phyloP scores from a whole-genome alignment of 208 protist species.

The Crithidia thermophila region DNA sequence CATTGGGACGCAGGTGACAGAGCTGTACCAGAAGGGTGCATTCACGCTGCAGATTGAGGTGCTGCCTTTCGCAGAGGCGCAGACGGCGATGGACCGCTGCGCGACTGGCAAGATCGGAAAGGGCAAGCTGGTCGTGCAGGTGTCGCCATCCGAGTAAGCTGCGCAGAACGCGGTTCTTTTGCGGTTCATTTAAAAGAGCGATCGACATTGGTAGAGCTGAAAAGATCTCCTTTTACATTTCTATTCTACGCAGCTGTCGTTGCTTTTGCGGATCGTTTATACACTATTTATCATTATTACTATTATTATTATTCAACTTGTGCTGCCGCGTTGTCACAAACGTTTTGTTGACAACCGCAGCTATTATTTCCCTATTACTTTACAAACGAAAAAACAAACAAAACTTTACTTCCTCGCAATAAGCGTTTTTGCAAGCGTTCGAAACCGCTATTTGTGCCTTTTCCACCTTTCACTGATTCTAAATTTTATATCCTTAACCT shows the following conservation, averaged over 20 bases:
- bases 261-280: neutral
- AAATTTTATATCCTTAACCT: too few species aligned
- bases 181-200: too few species aligned
- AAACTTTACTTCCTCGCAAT: too few species aligned
- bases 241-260: neutral
- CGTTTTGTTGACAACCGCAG: too few species aligned
- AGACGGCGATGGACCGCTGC: constrained; percentile 25
- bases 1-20: constrained; percentile 31
- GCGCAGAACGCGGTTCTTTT: neutral
- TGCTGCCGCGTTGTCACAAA: too few species aligned
- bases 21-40: constrained; percentile 47
- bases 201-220: too few species aligned
- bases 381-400: too few species aligned
- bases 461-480: too few species aligned
- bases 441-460: too few species aligned
- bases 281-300: neutral
- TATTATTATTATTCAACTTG: neutral
- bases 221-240: too few species aligned
- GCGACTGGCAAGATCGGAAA: constrained; percentile 18
- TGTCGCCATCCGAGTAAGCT: constrained; percentile 1
- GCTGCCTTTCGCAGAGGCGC: constrained; percentile 26
- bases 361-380: too few species aligned
- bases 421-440: too few species aligned
- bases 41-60: constrained; percentile 38
- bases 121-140: constrained; percentile 28